phyloP scores from a whole-genome alignment of 2,329 filamentous ascomycete species.

The Penicillium freii region DNA sequence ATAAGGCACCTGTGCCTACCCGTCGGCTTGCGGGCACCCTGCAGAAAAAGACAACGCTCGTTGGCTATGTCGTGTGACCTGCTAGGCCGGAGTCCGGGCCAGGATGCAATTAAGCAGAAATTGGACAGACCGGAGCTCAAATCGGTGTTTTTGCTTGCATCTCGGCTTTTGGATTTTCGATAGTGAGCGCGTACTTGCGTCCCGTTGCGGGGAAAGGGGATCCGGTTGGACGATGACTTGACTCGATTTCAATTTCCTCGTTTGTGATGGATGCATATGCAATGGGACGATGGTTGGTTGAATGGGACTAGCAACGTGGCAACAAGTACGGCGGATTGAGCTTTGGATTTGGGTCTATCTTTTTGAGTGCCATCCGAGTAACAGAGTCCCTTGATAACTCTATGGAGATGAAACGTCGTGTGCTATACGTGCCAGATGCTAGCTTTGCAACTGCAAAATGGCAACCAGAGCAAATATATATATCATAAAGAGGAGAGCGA shows the following conservation, averaged over 20 bases:
- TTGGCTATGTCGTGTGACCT: conserved; percentile 5
- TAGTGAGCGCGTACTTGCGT: neutral
- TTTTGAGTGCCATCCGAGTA: neutral
- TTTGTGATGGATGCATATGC: neutral
- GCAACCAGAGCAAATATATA: neutral
- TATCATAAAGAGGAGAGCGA: too few relatives aligned
- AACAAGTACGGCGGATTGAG: neutral
- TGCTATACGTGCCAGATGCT: neutral
- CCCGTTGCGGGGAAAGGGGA: neutral
- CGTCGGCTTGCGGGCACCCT: neutral
- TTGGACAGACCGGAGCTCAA: neutral
- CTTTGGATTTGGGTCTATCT: neutral
- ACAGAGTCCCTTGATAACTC: neutral
- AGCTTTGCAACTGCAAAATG: neutral
- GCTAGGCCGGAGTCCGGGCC: neutral
- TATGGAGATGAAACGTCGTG: neutral
- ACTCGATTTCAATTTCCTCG: neutral
- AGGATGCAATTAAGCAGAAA: conserved; percentile 1
- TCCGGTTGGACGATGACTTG: neutral
- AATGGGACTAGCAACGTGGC: neutral
- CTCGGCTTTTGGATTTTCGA: neutral
- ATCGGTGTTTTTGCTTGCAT: neutral
- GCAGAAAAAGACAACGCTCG: neutral
- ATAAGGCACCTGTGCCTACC: conserved; percentile 3
- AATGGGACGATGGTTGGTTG: neutral